A percentile compares a stretch with the other conserved stretches of the same genome.
phyloP scores from a whole-genome alignment of 1,139 yeast species.

The Pneumocystis murina region DNA sequence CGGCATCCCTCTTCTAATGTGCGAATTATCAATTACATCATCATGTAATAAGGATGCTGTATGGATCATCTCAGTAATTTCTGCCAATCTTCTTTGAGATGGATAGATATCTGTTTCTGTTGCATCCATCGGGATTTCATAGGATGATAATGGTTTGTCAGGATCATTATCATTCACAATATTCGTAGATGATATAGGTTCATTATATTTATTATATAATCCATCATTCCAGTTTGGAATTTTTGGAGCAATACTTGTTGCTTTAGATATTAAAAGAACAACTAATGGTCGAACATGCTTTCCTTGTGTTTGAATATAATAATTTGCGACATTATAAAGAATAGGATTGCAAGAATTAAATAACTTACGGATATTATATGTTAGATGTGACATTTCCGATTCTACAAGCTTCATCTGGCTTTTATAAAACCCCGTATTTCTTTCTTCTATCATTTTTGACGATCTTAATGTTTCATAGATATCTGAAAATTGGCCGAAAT shows the following conservation, averaged over 20 bases:
- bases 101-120: slow-evolving; percentile 57
- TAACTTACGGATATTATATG: slow-evolving; percentile 68
- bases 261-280: slow-evolving; percentile 68
- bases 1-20: slow-evolving; percentile 77
- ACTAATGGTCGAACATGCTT: slow-evolving; percentile 87
- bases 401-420: slow-evolving; percentile 50
- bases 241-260: slow-evolving; percentile 51
- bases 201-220: slow-evolving; percentile 12
- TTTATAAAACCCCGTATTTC: not conserved
- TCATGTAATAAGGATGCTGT: slow-evolving; percentile 94
- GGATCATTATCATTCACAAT: slow-evolving; percentile 86
- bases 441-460: not conserved
- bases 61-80: slow-evolving; percentile 95
- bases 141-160: slow-evolving; percentile 33
- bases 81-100: slow-evolving; percentile 87
- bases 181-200: slow-evolving; percentile 59
- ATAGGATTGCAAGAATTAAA: slow-evolving; percentile 92
- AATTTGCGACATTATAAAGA: slow-evolving; percentile 73
- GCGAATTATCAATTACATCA: slow-evolving; percentile 90
- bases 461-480: not conserved
- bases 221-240: slow-evolving; percentile 17
- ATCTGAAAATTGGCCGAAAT: not conserved
- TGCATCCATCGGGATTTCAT: slow-evolving; percentile 17
- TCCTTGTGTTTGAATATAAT: slow-evolving; percentile 92
- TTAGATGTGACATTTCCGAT: slow-evolving; percentile 81